phyloP scores from a whole-genome alignment of 108 stramenopile species.

The Pseudonitzschia delicatissima region DNA sequence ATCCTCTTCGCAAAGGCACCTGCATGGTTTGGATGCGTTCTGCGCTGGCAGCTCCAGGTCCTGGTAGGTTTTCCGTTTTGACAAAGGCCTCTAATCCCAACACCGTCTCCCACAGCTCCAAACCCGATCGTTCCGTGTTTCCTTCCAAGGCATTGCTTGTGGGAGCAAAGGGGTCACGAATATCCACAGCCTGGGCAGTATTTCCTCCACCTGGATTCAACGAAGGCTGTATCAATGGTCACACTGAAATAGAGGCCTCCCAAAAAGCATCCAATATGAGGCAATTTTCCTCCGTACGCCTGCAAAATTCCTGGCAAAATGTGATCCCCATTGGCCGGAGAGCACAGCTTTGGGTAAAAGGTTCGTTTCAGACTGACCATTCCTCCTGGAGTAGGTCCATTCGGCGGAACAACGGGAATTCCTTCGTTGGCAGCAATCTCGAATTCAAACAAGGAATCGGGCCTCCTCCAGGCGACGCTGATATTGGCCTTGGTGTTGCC shows the following conservation, averaged over 20 bases:
- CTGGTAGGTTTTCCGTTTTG: background rate
- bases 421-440: conserved; percentile 37
- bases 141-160: background rate
- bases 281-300: conserved; percentile 36
- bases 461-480: conserved; percentile 47
- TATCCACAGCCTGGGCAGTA: background rate
- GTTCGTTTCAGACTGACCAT: conserved; percentile 1
- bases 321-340: conserved; percentile 9
- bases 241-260: conserved; percentile 31
- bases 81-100: conserved; percentile 29
- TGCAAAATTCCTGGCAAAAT: conserved; percentile 45
- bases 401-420: conserved; percentile 13
- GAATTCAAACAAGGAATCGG: conserved; percentile 71
- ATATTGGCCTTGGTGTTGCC: conserved; percentile 10
- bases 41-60: background rate
- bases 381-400: conserved; percentile 2
- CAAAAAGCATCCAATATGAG: conserved; percentile 43
- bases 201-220: too few relatives aligned
- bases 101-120: conserved; percentile 36
- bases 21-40: conserved; percentile 21
- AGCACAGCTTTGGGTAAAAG: conserved; percentile 44
- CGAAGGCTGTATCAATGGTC: conserved; percentile 4
- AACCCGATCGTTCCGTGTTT: background rate
- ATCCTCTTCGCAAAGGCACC: conserved; percentile 43
- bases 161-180: background rate